These are phyloP conservation scores for Peronospora tabacina DNA, from an alignment of 352 stramenopile genomes.

Conservation along the genomic window DNA sequence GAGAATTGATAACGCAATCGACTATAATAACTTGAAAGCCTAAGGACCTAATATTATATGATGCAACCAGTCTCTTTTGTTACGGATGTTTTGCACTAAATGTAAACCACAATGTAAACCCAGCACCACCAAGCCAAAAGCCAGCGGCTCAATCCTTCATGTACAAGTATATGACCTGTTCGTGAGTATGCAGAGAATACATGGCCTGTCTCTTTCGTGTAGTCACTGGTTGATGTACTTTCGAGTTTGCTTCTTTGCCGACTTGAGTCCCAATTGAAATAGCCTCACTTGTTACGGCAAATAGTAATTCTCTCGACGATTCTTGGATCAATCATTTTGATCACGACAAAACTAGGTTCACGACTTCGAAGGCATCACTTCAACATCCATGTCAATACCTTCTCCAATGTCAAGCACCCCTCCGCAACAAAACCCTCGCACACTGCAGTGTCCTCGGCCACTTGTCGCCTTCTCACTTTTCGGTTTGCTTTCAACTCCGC, in stretches of 20 bases:
- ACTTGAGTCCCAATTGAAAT: not conserved
- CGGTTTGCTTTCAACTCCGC: slow-evolving; percentile 5
- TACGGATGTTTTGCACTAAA: no score
- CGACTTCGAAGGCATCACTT: not conserved
- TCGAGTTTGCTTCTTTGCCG: no score
- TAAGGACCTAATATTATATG: no score
- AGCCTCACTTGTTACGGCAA: not conserved
- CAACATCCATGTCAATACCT: not conserved
- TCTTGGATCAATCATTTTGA: not conserved
- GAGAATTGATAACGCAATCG: no score
- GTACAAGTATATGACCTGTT: no score
- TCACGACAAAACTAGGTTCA: not conserved
- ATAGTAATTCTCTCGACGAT: not conserved
- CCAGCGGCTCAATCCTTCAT: no score
- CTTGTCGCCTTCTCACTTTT: slow-evolving; percentile 9
- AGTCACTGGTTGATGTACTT: not conserved
- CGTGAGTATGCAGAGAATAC: no score
- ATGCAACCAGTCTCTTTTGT: no score
- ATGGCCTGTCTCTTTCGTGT: not conserved
- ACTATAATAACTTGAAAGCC: no score
- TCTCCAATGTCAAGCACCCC: not conserved
- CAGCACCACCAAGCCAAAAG: no score
- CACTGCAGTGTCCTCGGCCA: not conserved
- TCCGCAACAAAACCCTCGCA: not conserved
- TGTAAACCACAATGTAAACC: no score